These are phyloP conservation scores for Trichoderma hamatum DNA, from an alignment of 2,329 filamentous ascomycete species.

Conservation along the genomic window DNA sequence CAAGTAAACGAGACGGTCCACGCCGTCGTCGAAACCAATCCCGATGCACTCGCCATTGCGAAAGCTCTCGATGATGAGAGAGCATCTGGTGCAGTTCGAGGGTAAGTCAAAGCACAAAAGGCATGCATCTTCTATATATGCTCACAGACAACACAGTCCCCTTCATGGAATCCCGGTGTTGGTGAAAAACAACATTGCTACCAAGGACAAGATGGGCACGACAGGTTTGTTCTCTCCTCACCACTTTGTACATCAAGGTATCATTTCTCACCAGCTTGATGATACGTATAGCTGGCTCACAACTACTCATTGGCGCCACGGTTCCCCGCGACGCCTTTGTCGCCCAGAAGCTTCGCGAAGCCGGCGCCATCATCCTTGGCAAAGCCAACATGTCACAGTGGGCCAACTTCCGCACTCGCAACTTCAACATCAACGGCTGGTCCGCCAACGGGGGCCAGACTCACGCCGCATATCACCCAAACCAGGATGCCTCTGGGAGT, in stretches of 20 bases:
- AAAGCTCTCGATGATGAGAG: slow-evolving; percentile 39
- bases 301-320: slow-evolving; percentile 58
- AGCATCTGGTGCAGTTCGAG: slow-evolving; percentile 33
- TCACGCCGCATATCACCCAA: slow-evolving; percentile 60
- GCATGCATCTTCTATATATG: neutral
- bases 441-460: slow-evolving; percentile 65
- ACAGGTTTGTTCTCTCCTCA: slow-evolving; percentile 36
- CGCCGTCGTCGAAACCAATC: slow-evolving; percentile 43
- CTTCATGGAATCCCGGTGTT: slow-evolving; percentile 66
- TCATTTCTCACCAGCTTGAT: neutral
- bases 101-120: slow-evolving; percentile 26
- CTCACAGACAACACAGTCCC: slow-evolving; percentile 36
- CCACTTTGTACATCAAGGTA: neutral
- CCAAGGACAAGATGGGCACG: slow-evolving; percentile 62
- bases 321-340: slow-evolving; percentile 60
- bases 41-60: slow-evolving; percentile 41
- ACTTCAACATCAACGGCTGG: slow-evolving; percentile 65
- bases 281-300: slow-evolving; percentile 53
- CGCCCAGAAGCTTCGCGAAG: slow-evolving; percentile 58
- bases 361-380: slow-evolving; percentile 64
- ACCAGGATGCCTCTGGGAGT: slow-evolving; percentile 63
- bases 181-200: slow-evolving; percentile 69
- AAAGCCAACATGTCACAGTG: slow-evolving; percentile 67
- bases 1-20: slow-evolving; percentile 35
- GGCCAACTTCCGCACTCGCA: slow-evolving; percentile 60